These are phyloP conservation scores for Incumbomyces lentus DNA, from an alignment of 2,329 filamentous ascomycete genomes.

Conservation along the genomic window DNA sequence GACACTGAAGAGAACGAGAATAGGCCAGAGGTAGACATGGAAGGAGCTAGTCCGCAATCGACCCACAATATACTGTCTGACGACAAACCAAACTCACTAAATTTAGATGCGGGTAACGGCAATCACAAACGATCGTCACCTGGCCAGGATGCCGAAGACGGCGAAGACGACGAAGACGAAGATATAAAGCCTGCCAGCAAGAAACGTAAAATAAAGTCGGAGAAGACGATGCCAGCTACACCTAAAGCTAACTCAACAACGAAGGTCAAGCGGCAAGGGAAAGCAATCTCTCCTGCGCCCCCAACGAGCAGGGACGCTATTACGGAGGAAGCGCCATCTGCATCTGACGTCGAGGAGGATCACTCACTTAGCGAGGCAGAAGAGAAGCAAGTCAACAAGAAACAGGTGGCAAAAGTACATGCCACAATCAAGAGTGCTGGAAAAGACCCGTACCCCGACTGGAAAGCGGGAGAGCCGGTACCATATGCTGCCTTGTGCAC, in stretches of 20 bases:
- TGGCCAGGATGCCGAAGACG: constrained; percentile 29
- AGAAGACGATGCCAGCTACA: constrained; percentile 23
- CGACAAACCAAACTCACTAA: constrained; percentile 9
- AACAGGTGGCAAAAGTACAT: constrained; percentile 72
- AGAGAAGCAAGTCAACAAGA: constrained; percentile 61
- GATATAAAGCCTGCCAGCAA: constrained; percentile 54
- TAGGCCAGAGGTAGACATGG: constrained; percentile 12
- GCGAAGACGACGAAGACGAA: constrained; percentile 37
- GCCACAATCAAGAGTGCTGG: constrained; percentile 56
- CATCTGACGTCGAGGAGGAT: constrained; percentile 31
- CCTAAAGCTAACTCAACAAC: constrained; percentile 14
- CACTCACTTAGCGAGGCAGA: constrained; percentile 43
- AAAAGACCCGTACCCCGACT: constrained; percentile 87
- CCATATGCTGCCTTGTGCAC: constrained; percentile 90
- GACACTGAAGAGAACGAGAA: constrained; percentile 11
- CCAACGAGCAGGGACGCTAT: constrained; percentile 17
- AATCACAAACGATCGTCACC: constrained; percentile 30
- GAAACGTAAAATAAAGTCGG: constrained; percentile 29
- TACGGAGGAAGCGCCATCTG: constrained; percentile 26
- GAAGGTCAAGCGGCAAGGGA: constrained; percentile 17
- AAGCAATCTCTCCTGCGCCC: constrained; percentile 14
- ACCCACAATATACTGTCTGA: constrained; percentile 11
- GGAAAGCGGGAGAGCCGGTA: constrained; percentile 78
- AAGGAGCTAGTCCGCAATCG: constrained; percentile 5
- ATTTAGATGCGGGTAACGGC: constrained; percentile 15